Percentiles rank a stretch among this genome's conserved stretches.
Evolutionary conservation across 768 basidiomycete genomes (phyloP).

Genomic region (Leucocoprinus leucothites): DNA sequence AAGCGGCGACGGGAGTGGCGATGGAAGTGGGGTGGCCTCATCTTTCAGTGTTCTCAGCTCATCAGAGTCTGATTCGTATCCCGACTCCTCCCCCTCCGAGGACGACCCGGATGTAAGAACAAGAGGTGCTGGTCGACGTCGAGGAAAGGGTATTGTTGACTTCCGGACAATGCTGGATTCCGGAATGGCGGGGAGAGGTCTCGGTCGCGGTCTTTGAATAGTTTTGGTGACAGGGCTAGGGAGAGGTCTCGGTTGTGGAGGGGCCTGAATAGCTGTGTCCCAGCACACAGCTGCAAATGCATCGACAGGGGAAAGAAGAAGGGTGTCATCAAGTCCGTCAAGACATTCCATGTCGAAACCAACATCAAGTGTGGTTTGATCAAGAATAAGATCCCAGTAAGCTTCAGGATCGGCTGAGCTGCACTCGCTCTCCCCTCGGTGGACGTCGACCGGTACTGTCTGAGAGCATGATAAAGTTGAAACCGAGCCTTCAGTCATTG

Average conservation of each 20-base stretch:
- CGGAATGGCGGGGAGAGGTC: background rate
- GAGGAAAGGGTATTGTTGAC: conserved; percentile 5
- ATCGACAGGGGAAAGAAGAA: conserved; percentile 32
- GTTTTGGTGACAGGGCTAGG: background rate
- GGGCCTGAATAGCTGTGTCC: conserved; percentile 19
- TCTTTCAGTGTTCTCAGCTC: conserved; percentile 10
- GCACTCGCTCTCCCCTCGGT: conserved; percentile 5
- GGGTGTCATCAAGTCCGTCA: conserved; percentile 34
- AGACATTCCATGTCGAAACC: conserved; percentile 36
- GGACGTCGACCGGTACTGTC: conserved; percentile 11
- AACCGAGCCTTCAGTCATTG: background rate
- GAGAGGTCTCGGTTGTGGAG: background rate
- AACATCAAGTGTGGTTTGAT: conserved; percentile 33
- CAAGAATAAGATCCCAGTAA: conserved; percentile 23
- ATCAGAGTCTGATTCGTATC: conserved; percentile 13
- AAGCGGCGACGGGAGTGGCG: conserved; percentile 9
- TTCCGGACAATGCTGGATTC: background rate
- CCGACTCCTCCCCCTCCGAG: conserved; percentile 12
- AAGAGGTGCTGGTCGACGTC: conserved; percentile 1
- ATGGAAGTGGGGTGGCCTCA: background rate
- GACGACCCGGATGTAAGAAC: conserved; percentile 5
- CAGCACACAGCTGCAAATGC: conserved; percentile 37
- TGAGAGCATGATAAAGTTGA: conserved; percentile 3
- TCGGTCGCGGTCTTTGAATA: background rate
- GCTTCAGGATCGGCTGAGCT: conserved; percentile 3